phyloP scores from a whole-genome alignment of 140 eudicot genomes.

The Anethum foeniculum region DNA sequence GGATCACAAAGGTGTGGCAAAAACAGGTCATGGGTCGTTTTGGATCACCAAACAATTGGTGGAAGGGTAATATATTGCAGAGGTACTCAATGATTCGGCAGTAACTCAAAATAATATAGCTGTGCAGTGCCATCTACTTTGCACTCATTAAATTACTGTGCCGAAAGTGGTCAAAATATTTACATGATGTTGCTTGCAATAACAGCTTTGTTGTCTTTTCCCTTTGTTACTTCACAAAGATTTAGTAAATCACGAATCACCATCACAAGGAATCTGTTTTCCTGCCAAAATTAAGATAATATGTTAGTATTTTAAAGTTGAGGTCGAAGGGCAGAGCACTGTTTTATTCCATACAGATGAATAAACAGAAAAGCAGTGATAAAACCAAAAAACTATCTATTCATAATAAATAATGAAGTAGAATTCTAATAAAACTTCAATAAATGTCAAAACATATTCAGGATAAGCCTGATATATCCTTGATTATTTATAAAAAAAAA shows the following conservation, averaged over 20 bases:
- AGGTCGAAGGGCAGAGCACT: neutral
- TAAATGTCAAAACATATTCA: neutral
- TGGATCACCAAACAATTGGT: too few species aligned
- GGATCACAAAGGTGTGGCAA: neutral
- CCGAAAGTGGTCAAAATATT: conserved; percentile 10
- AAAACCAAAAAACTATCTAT: neutral
- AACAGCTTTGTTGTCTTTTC: conserved; percentile 97
- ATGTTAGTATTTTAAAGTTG: neutral
- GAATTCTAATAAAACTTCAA: neutral
- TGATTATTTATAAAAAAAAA: neutral
- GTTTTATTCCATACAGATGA: neutral
- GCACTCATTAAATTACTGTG: neutral
- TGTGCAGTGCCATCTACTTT: neutral
- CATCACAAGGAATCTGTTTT: conserved; percentile 94
- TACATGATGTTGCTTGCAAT: conserved; percentile 99
- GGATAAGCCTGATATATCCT: neutral
- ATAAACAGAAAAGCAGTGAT: neutral
- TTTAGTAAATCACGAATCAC: conserved; percentile 92
- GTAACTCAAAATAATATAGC: neutral
- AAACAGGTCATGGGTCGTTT: neutral
- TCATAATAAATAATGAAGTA: neutral
- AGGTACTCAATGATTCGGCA: neutral
- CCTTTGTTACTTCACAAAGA: conserved; percentile 92
- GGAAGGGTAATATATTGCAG: neutral
- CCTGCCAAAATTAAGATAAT: conserved; percentile 40